A percentile compares a stretch with the other conserved stretches of the same genome.
Evolutionary conservation across 1,284 basidiomycete genomes (phyloP).

Genomic region (Ceratobasidium sp.): DNA sequence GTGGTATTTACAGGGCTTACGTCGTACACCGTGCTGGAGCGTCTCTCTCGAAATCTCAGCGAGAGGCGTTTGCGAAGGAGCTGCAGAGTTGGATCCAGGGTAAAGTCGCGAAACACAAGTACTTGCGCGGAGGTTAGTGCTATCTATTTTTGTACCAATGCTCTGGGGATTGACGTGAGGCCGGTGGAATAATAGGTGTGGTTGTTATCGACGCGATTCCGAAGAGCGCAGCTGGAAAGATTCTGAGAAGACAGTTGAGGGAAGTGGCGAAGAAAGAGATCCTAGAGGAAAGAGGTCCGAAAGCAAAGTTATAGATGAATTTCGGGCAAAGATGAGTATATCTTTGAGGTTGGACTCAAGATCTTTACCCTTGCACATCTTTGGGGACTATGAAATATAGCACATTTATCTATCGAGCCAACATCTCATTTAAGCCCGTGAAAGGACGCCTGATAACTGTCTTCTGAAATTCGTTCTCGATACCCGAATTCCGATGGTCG

Average conservation of each 20-base stretch:
- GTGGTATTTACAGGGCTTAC: constrained; percentile 69
- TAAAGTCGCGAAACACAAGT: constrained; percentile 76
- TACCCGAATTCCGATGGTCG: too few species aligned
- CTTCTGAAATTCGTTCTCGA: too few species aligned
- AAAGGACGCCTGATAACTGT: too few species aligned
- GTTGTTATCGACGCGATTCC: constrained; percentile 71
- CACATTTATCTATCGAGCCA: too few species aligned
- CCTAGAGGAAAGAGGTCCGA: constrained; percentile 5
- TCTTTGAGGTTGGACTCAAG: neutral
- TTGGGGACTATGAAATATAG: too few species aligned
- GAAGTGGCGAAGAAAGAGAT: constrained; percentile 70
- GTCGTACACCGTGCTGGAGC: constrained; percentile 65
- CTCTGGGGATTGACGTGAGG: neutral
- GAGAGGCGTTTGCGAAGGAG: constrained; percentile 61
- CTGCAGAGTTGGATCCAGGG: constrained; percentile 74
- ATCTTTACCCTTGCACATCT: neutral
- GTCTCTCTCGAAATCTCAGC: constrained; percentile 44
- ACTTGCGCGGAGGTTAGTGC: constrained; percentile 68
- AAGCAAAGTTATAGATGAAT: constrained; percentile 43
- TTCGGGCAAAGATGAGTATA: neutral
- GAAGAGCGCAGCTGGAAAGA: constrained; percentile 82
- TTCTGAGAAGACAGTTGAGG: constrained; percentile 72
- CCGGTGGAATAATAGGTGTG: constrained; percentile 58
- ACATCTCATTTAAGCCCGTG: too few species aligned
- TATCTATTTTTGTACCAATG: neutral